Evolutionary conservation across 2,329 filamentous ascomycete genomes (phyloP), one percentile per base, ranked within the genome.

Genomic region (Didymella segeticola): DNA sequence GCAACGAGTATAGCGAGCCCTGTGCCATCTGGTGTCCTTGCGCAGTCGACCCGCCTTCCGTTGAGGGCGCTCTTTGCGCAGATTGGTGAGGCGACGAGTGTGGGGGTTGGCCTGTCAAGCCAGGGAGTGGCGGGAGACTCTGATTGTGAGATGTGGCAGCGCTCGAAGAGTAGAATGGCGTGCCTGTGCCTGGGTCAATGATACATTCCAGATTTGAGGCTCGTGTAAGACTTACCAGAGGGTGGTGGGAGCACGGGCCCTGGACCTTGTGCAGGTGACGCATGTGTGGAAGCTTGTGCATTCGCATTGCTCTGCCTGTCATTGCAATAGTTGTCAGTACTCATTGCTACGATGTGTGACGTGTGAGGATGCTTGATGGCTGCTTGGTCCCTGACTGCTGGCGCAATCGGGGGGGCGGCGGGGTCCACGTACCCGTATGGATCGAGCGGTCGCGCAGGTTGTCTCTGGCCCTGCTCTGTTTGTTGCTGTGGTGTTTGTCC

Each of bases 71-170:
- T 61, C 70, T 56, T 46, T 74, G 73, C 6, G 68, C 59, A 30
- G 69, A 58, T 58, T 73, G 72, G 47, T 72, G 69, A n/a, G 72
- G 72, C 20, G 73, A 74, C 11, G 68, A 62, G 48, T 80, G 79
- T 43, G 79, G 75, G 23, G 75, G 78, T 39, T 79, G 77, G 31
- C 72, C 71, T 43, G 74, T 75, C 56, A 82, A 60, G 26, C 77
- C 77, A 27, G 78, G 67, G 20, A 81, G 68, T 22, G 73, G 70
- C 25, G 79, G 78, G 17, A 82, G 70, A 43, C 68, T 78, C 59
- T 80, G 79, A 22, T 72, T 75, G 41, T 69, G 74, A 36, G 63
- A 60, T 3, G 63, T 48, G 14, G 71, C 62, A 12, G 67, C 71
- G 58, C 60, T 77, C 62, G 72, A 77, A 62, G 66, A 73, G 67